Base-by-base conservation (phyloP, 2,329 filamentous ascomycete genomes). In the Pseudocercospora musae region DNA sequence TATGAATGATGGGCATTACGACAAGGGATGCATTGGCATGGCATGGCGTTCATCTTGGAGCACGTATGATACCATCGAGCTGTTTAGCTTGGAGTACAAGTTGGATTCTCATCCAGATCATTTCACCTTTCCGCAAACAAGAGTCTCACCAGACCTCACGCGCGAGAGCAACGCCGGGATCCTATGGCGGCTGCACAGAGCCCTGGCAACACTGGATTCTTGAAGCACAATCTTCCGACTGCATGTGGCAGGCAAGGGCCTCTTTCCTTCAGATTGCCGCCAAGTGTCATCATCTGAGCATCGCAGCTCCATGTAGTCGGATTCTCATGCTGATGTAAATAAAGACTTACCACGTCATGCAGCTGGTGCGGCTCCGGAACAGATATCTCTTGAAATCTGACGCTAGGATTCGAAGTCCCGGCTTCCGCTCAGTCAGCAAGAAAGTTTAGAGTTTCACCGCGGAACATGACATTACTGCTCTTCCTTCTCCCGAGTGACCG, bases 1-100 rank as follows among this genome's bases (percentile, higher is more conserved):
- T 54, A 54, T 54, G 52, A 54, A 54, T 54, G 11, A 54, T 25
- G 52, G 27, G 52, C 52, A 54, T 18, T 31, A 54, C 52, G 52
- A 54, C 21, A 1, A 25, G 52, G 29, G 27, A 54, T 54, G 52
- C 52, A 54, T 54, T n/a, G 52, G 29, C 18, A 54, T 49, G 44
- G 44, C 20, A 13, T 18, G 52, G 52, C 52, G 52, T 54, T 37
- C 18, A 29, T 40, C 18, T 40, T 37, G 50, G 52, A 33, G 27
- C 23, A 33, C 52, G 52, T 23, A 54, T 54, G 52, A 54, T 54
- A 54, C 52, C 31, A 18, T 54, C 40, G 52, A 25, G 49, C 15
- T 31, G 4, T 52, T 52, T 52, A 52, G 52, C 29, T 33, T 40
- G 18, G 20, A 27, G 31, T 23, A 54, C 9, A 54, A 15, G n/a